Conservation (phyloP, 345 rosid genomes). For the Citrus hindsii region DNA sequence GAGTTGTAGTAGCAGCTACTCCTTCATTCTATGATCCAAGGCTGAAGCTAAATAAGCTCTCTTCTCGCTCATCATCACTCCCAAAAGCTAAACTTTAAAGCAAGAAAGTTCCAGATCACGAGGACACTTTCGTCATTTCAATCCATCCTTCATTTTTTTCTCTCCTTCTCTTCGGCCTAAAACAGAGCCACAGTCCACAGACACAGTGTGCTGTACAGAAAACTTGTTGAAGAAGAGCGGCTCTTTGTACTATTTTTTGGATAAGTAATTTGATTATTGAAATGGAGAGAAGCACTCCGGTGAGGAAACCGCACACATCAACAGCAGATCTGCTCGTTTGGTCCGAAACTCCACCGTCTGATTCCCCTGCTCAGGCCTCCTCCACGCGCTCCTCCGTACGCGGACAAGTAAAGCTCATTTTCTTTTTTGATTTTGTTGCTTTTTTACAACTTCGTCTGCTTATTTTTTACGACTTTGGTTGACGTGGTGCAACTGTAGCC, state of each 20-base stretch:
- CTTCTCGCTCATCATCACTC: conserved; percentile 13
- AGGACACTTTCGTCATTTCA: conserved; percentile 25
- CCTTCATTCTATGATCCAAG: background rate
- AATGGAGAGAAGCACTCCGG: conserved; percentile 81
- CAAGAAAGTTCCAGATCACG: conserved; percentile 32
- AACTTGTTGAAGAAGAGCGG: background rate
- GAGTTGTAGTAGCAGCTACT: conserved; percentile 25
- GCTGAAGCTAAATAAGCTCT: background rate
- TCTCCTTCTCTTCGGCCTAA: background rate
- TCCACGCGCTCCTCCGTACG: conserved; percentile 62
- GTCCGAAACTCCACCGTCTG: conserved; percentile 61
- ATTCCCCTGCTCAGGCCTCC: conserved; percentile 36
- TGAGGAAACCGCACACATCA: conserved; percentile 68
- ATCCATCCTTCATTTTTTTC: background rate
- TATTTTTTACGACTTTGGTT: conserved; percentile 11
- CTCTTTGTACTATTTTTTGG: background rate
- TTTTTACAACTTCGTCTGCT: background rate
- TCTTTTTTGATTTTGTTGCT: background rate
- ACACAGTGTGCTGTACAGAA: background rate
- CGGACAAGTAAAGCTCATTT: conserved; percentile 47
- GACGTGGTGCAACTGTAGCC: conserved; percentile 45
- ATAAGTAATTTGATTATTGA: background rate
- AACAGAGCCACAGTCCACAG: background rate
- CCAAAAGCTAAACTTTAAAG: background rate
- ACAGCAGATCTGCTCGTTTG: conserved; percentile 93